Conservation (phyloP, 192 early-diverging fungal species). For the Geosiphon pyriformis region DNA sequence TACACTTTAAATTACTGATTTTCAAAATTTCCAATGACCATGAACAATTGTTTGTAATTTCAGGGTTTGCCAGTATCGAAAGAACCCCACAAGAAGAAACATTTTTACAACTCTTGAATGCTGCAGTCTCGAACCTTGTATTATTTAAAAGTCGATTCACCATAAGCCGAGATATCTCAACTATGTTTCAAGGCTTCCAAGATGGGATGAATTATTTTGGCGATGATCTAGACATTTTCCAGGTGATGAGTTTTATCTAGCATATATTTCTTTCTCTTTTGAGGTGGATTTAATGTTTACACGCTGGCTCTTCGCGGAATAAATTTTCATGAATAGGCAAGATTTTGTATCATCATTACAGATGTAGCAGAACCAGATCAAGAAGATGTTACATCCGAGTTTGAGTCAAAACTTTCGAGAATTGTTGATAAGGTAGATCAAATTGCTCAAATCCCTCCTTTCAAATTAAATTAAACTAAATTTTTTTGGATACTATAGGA, state of each 20-base stretch:
- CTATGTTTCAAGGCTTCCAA: slow-evolving; percentile 16
- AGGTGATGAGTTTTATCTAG: background rate
- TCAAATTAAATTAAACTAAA: background rate
- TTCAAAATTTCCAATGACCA: no score
- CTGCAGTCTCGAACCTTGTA: slow-evolving; percentile 1
- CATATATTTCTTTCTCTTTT: no score
- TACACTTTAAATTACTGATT: background rate
- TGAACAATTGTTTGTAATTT: background rate
- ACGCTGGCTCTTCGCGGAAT: no score
- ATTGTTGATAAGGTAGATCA: slow-evolving; percentile 1
- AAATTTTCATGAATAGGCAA: background rate
- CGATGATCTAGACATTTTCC: slow-evolving; percentile 3
- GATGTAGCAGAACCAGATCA: slow-evolving; percentile 13
- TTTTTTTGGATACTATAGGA: background rate
- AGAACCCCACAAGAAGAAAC: slow-evolving; percentile 20
- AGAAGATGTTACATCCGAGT: slow-evolving; percentile 9
- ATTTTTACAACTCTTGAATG: slow-evolving; percentile 1
- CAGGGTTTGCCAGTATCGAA: slow-evolving; percentile 1
- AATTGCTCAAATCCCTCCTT: background rate
- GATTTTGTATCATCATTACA: slow-evolving; percentile 21
- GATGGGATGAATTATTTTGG: background rate
- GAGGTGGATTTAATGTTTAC: background rate
- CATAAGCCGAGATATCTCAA: slow-evolving; percentile 8
- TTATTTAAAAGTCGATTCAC: slow-evolving; percentile 19
- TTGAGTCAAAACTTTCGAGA: background rate